phyloP scores from a whole-genome alignment of 768 basidiomycete genomes.

The Boletus patriciae region DNA sequence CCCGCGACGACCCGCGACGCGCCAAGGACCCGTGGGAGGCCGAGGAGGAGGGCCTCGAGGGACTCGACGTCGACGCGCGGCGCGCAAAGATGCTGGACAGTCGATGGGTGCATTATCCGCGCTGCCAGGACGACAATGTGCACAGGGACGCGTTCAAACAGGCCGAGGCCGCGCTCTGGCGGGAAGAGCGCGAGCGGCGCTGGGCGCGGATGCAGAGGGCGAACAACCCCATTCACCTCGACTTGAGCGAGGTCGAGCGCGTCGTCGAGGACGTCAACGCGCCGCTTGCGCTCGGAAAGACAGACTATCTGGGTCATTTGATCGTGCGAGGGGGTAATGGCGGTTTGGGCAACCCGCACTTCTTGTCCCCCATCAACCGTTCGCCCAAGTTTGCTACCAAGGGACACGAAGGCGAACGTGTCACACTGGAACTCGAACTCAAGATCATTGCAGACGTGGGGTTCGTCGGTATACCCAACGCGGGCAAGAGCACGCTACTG shows the following conservation, averaged over 20 bases:
- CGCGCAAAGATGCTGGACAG: slow-evolving; percentile 60
- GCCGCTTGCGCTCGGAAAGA: slow-evolving; percentile 60
- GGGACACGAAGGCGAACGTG: slow-evolving; percentile 66
- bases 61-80: slow-evolving; percentile 45
- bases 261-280: slow-evolving; percentile 39
- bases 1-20: slow-evolving; percentile 62
- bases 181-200: slow-evolving; percentile 61
- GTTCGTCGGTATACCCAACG: slow-evolving; percentile 94
- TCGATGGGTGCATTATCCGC: slow-evolving; percentile 83
- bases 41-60: slow-evolving; percentile 59
- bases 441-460: slow-evolving; percentile 95
- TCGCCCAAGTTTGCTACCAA: slow-evolving; percentile 87
- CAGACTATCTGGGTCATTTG: slow-evolving; percentile 58
- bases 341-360: slow-evolving; percentile 89
- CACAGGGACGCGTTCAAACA: slow-evolving; percentile 66
- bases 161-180: slow-evolving; percentile 60
- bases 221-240: slow-evolving; percentile 51
- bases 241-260: slow-evolving; percentile 57
- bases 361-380: slow-evolving; percentile 62
- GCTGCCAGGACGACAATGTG: slow-evolving; percentile 59
- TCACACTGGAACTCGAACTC: slow-evolving; percentile 87
- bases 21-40: slow-evolving; percentile 70
- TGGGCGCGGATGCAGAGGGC: slow-evolving; percentile 45
- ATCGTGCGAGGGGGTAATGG: slow-evolving; percentile 76
- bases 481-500: slow-evolving; percentile 88